Percentiles rank a stretch among this genome's conserved stretches.
Evolutionary conservation across 176 grass and related monocot genomes (phyloP).

Genomic region (Oryza coarctata): DNA sequence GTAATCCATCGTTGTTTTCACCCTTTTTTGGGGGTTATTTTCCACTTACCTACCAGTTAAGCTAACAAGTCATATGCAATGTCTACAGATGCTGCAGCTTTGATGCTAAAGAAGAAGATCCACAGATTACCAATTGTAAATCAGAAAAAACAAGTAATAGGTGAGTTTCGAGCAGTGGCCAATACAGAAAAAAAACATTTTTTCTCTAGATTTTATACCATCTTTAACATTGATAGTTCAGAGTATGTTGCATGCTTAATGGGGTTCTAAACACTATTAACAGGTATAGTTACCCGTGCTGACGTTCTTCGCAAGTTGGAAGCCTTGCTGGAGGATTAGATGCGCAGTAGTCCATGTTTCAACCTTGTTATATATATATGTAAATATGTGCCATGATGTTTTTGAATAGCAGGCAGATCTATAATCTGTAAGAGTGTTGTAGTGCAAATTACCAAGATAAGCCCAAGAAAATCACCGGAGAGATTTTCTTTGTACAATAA

Average conservation of each 20-base stretch:
- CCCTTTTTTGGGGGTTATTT: not conserved
- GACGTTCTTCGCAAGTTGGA: constrained; percentile 78
- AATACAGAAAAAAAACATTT: not conserved
- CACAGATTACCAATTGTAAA: constrained; percentile 85
- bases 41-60: not conserved
- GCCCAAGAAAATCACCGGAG: not conserved
- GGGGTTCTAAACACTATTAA: constrained; percentile 35
- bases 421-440: constrained; percentile 24
- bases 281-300: constrained; percentile 83
- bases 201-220: constrained; percentile 19
- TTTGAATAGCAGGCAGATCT: constrained; percentile 30
- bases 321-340: constrained; percentile 56
- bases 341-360: not conserved
- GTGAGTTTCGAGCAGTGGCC: constrained; percentile 43
- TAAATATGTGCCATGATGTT: constrained; percentile 42
- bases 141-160: constrained; percentile 70
- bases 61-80: constrained; percentile 12
- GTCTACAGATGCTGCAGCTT: constrained; percentile 79
- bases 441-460: constrained; percentile 33
- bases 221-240: constrained; percentile 14
- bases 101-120: constrained; percentile 91
- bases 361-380: constrained; percentile 37
- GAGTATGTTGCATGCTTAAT: constrained; percentile 32
- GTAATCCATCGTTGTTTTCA: constrained; percentile 41
- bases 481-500: constrained; percentile 35